Conservation (phyloP, 2,329 filamentous ascomycete species). For the Arthrinium phaeospermum region DNA sequence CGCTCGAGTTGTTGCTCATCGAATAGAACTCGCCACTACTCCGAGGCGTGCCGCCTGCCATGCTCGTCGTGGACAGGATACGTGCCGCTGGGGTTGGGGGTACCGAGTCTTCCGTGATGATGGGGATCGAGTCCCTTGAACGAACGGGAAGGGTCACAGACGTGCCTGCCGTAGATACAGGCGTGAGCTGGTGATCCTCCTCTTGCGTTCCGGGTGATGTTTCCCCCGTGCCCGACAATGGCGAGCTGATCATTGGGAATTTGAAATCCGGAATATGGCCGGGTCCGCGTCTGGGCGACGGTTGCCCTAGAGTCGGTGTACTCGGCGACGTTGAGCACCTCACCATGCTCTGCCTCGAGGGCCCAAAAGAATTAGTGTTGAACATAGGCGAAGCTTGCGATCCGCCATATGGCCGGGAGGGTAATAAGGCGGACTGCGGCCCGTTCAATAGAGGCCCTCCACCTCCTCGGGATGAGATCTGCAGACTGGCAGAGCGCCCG, state of each 20-base stretch:
- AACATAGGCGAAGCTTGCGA: slow-evolving; percentile 57
- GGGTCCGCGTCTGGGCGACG: slow-evolving; percentile 48
- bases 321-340: slow-evolving; percentile 50
- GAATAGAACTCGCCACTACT: slow-evolving; percentile 97
- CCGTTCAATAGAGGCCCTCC: slow-evolving; percentile 45
- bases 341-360: slow-evolving; percentile 50
- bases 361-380: slow-evolving; percentile 58
- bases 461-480: slow-evolving; percentile 65
- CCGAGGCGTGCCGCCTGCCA: slow-evolving; percentile 77
- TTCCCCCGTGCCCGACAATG: slow-evolving; percentile 41
- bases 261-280: slow-evolving; percentile 60
- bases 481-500: slow-evolving; percentile 79
- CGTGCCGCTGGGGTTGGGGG: slow-evolving; percentile 68
- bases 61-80: slow-evolving; percentile 78
- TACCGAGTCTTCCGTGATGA: slow-evolving; percentile 60
- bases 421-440: slow-evolving; percentile 46
- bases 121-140: slow-evolving; percentile 52
- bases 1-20: slow-evolving; percentile 90
- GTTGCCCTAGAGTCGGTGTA: slow-evolving; percentile 47
- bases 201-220: slow-evolving; percentile 36
- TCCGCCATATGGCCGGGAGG: slow-evolving; percentile 49
- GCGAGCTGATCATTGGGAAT: slow-evolving; percentile 57
- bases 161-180: slow-evolving; percentile 42
- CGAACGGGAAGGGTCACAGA: slow-evolving; percentile 45
- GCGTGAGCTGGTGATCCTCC: slow-evolving; percentile 49